Base-by-base conservation (phyloP, 371 early-diverging fungal species). In the Conidiobolus incongruus region DNA sequence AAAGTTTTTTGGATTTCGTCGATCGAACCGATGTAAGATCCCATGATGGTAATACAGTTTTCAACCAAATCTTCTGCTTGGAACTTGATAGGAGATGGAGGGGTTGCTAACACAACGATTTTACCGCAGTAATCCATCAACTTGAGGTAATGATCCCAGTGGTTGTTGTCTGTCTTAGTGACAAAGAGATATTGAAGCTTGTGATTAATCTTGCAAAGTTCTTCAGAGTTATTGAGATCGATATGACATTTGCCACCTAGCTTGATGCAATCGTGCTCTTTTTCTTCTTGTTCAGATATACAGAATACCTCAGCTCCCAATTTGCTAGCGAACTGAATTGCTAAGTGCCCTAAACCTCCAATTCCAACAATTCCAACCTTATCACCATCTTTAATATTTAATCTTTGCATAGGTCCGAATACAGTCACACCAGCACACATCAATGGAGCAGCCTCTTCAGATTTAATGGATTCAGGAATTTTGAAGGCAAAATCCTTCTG, bases 261-360 rank as follows among this genome's bases (percentile, higher is more conserved):
- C 32, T 62, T 51, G 12, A 51, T 52, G 29, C 76, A 67, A 45
- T 84, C 78, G 30, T 66, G 64, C 36, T 60, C 58, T 60, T 84
- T 86, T 49, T 30, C 17, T 8, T 19, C 13, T 8, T 26, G 24
- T n/a, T 12, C 3, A 15, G 85, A 82, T 30, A 84, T 57, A 1
- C 77, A 85, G 4, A 70, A 50, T 0, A 82, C 80, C 17, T 74
- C 60, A 34, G 17, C 20, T 26, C 82, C 81, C 52, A 66, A 53
- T 29, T 59, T 49, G 11, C 65, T 69, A 19, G 67, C 69, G 63
- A 64, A 76, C 54, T 77, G 72, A 19, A 80, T 47, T 4, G 63
- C 72, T 51, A 81, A 58, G 33, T 83, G 84, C 32, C 75, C 72
- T 16, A 77, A 56, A 38, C 81, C 75, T 30, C 77, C 85, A 35